These are phyloP conservation scores for Cryoendolithus antarcticus DNA, from an alignment of 2,329 filamentous ascomycete species.

Conservation along the genomic window DNA sequence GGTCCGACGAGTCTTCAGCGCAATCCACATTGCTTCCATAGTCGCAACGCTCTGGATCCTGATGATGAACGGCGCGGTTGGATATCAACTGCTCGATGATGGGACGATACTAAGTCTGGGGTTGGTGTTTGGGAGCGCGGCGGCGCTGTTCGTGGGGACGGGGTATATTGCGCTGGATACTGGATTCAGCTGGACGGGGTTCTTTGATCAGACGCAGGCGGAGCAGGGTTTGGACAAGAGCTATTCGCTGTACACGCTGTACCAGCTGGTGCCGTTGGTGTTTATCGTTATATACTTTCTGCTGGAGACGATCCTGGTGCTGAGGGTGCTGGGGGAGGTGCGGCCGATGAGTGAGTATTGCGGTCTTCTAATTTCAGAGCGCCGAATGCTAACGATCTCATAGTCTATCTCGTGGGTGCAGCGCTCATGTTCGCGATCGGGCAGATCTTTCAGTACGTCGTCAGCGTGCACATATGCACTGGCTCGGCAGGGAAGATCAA, in stretches of 20 bases:
- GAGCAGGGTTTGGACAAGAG: constrained; percentile 49
- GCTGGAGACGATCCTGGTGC: constrained; percentile 70
- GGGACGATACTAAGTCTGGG: constrained; percentile 75
- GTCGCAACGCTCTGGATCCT: constrained; percentile 81
- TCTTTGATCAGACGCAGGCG: constrained; percentile 49
- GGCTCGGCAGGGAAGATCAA: constrained; percentile 79
- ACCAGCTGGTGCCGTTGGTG: constrained; percentile 77
- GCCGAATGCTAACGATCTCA: constrained; percentile 2
- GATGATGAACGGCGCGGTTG: constrained; percentile 81
- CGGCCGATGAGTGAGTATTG: constrained; percentile 67
- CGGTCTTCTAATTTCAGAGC: background rate
- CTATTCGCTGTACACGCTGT: constrained; percentile 85
- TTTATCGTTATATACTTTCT: constrained; percentile 82
- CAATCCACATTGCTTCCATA: constrained; percentile 81
- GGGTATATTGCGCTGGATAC: constrained; percentile 95
- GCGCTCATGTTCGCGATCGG: constrained; percentile 77
- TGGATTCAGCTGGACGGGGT: constrained; percentile 70
- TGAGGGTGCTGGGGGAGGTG: constrained; percentile 74
- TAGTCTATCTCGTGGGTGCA: constrained; percentile 62
- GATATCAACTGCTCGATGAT: constrained; percentile 87
- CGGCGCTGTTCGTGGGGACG: constrained; percentile 69
- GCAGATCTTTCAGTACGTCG: constrained; percentile 90
- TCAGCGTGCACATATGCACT: constrained; percentile 81
- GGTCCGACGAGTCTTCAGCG: constrained; percentile 72
- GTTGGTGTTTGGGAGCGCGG: constrained; percentile 59